phyloP scores from a whole-genome alignment of 2,329 filamentous ascomycete species.

The Ascomycota sp. region DNA sequence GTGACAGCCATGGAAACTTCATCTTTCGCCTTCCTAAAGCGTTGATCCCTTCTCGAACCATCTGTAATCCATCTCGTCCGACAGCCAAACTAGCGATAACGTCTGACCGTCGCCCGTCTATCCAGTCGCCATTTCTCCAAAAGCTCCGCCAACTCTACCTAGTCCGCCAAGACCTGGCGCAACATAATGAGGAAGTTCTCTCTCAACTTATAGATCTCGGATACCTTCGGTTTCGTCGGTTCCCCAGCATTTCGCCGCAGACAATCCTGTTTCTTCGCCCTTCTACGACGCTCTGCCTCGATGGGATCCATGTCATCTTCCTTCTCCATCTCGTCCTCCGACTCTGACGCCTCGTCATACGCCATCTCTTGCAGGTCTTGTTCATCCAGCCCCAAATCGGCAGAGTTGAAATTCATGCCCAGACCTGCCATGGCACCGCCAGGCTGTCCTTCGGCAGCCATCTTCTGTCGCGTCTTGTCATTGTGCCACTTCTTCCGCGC shows the following conservation, averaged over 20 bases:
- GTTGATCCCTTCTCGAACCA: too few relatives aligned
- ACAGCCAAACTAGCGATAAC: too few relatives aligned
- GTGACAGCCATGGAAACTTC: too few relatives aligned
- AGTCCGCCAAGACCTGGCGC: slow-evolving; percentile 60
- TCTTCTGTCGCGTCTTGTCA: slow-evolving; percentile 95
- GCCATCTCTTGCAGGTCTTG: slow-evolving; percentile 73
- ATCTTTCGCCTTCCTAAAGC: too few relatives aligned
- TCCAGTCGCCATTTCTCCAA: too few relatives aligned
- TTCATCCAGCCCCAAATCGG: slow-evolving; percentile 78
- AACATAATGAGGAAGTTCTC: slow-evolving; percentile 70
- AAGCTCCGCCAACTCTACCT: slow-evolving; percentile 5
- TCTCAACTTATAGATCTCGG: slow-evolving; percentile 59
- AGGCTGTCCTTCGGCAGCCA: slow-evolving; percentile 58
- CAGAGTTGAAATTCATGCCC: slow-evolving; percentile 46
- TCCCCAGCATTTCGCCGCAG: slow-evolving; percentile 66
- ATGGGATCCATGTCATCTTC: slow-evolving; percentile 77
- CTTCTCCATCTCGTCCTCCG: slow-evolving; percentile 48
- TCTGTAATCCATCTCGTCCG: too few relatives aligned
- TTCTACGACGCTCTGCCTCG: slow-evolving; percentile 59
- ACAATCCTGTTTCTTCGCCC: slow-evolving; percentile 59
- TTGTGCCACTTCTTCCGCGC: slow-evolving; percentile 95
- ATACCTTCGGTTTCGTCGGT: slow-evolving; percentile 60
- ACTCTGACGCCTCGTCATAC: slow-evolving; percentile 50
- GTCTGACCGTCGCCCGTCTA: too few relatives aligned
- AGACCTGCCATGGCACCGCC: slow-evolving; percentile 29